Percentiles rank a stretch among this genome's conserved stretches.
Evolutionary conservation across 2,329 filamentous ascomycete genomes (phyloP).

Genomic region (Aspergillus fructus): DNA sequence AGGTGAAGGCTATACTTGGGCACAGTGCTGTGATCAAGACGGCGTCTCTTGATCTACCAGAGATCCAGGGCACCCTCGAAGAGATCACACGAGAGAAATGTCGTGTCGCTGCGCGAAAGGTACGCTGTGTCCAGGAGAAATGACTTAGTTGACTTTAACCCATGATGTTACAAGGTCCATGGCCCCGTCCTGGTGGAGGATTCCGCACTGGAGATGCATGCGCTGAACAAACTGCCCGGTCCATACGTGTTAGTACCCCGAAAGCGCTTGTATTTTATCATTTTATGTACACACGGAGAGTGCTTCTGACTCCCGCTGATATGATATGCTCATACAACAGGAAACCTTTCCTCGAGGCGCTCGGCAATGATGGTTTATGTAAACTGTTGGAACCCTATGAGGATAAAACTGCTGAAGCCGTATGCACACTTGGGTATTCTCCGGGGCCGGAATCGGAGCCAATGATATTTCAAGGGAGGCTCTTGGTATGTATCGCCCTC

Average conservation of each 20-base stretch:
- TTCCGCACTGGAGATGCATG: constrained; percentile 82
- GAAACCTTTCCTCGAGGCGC: constrained; percentile 80
- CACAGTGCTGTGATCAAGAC: constrained; percentile 65
- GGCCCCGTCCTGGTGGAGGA: constrained; percentile 88
- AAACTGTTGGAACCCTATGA: constrained; percentile 76
- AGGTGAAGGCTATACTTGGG: constrained; percentile 78
- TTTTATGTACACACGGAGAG: background rate
- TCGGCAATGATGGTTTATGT: constrained; percentile 77
- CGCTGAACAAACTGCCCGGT: constrained; percentile 76
- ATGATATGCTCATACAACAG: constrained; percentile 44
- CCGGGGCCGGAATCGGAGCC: constrained; percentile 74
- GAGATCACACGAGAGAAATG: constrained; percentile 83
- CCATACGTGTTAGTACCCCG: constrained; percentile 72
- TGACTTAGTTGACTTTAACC: too few relatives aligned
- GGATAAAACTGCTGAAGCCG: constrained; percentile 82
- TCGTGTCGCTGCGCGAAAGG: constrained; percentile 63
- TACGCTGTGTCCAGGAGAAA: background rate
- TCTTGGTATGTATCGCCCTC: constrained; percentile 12
- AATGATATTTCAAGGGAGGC: constrained; percentile 73
- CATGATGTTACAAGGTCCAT: constrained; percentile 54
- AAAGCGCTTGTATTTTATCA: too few relatives aligned
- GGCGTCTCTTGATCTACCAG: constrained; percentile 71
- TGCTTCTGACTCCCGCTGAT: background rate
- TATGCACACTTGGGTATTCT: constrained; percentile 86
- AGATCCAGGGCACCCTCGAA: constrained; percentile 82